Conservation (phyloP, 306 rosid species). For the Vicia villosa region DNA sequence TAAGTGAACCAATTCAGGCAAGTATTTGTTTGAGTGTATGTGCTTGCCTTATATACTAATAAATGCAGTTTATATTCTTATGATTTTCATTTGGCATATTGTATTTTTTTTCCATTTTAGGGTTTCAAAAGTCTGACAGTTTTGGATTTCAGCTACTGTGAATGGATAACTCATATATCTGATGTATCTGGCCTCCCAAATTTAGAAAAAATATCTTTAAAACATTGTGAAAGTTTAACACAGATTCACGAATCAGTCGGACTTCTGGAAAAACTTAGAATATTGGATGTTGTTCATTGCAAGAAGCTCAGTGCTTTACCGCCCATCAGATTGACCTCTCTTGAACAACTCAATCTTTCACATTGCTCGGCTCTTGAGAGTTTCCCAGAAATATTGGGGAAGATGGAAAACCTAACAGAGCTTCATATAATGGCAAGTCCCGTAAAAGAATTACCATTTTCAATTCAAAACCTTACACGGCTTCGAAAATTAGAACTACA, state of each 20-base stretch:
- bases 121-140: neutral
- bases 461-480: neutral
- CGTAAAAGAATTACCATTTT: neutral
- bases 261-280: neutral
- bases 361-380: neutral
- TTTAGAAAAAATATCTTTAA: neutral
- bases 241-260: neutral
- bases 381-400: neutral
- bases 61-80: neutral
- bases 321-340: neutral
- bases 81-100: neutral
- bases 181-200: constrained; percentile 6
- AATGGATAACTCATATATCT: neutral
- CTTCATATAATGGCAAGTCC: neutral
- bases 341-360: neutral
- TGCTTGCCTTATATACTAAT: neutral
- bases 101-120: neutral
- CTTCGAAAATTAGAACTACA: constrained; percentile 2
- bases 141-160: neutral
- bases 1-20: constrained; percentile 1
- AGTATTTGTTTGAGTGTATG: neutral
- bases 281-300: neutral
- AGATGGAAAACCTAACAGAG: constrained; percentile 10
- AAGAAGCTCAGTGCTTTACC: neutral
- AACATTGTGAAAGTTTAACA: neutral